Base-by-base conservation (phyloP, 1,284 basidiomycete genomes). In the Marasmius sp. region DNA sequence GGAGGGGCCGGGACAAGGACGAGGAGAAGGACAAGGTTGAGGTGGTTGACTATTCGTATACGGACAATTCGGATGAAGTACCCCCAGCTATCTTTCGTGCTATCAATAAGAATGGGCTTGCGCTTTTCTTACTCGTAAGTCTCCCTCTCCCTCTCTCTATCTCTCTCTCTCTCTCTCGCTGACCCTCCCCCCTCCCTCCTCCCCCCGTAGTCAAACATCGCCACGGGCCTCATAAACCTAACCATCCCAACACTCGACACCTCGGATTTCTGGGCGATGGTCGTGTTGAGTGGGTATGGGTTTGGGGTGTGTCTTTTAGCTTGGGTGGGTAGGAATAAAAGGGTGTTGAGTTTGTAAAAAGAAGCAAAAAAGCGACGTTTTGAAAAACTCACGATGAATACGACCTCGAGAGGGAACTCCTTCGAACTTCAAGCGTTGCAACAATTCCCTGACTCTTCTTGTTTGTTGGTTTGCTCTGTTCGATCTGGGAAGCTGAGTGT, bases 181-280 rank as follows among this genome's bases (percentile, higher is more conserved):
- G 18, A 12, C 43, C 43, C 9, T 16, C 38, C 12, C n/a, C 56
- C n/a, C 53, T 43, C 12, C 27, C 27, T n/a, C 58, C 18, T 48
- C 53, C 41, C 41, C 43, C 9, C 57, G 0, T 67, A 95, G 92
- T 92, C 95, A 0, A 99, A 99, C 72, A 73, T 97, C 0, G 73
- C 86, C 33, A 99, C 97, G 0, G 97, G 97, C 0, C 65, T 93
- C 16, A 79, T 97, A 64, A 99, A 98, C 72, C 69, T 98, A 20
- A 81, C 83, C 0, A 81, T 96, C 65, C 75, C 80, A 67, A 98
- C 95, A 5, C 95, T 98, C 87, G 94, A 96, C 70, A 81, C 82
- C 12, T 75, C 81, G 0, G 79, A 89, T 61, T 59, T 62, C 27
- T 69, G 76, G 41, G 88, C 93, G 1, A 81, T 97, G 79, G 54